Evolutionary conservation across 2,329 filamentous ascomycete genomes (phyloP), one percentile per base, ranked within the genome.

Genomic region (Arachnomyces sp.): DNA sequence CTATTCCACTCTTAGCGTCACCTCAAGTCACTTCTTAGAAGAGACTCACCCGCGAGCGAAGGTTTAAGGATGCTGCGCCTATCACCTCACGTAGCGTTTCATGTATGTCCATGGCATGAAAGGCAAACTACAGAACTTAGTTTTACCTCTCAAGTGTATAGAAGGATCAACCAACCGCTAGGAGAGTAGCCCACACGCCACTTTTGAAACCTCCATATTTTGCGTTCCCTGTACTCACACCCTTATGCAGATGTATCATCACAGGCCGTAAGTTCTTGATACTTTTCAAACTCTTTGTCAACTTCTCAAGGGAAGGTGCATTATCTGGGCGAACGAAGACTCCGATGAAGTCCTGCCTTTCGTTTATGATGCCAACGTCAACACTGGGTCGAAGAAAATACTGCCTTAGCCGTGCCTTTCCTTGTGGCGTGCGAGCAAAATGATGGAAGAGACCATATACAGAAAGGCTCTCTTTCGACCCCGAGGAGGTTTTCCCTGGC

Each of bases 361-460:
- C 76, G 2, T 71, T 66, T 48, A 98, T 92, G 4, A 81, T 53
- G 1, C 70, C 60, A 1, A 84, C 56, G 44, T 92, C 74, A 17
- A 81, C 68, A 20, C 79, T 85, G 15, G 92, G 92, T 0, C 84
- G 79, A 6, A 95, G 66, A 49, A 98, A 92, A 38, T 84, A 74
- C 51, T 85, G 81, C n/a, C 84, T 81, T 4, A 98, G 70, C 32
- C 75, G 72, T 17, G 67, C 56, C 50, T 79, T 86, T 0, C 92
- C 92, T 57, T 95, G 88, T 1, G 83, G 74, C 3, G 88, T 95
- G 40, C 74, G 74, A 17, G 83, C 79, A 20, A 92, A 67, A 40
- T 78, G 71, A 43, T 82, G 78, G 45, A 95, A 93, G 0, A 96
- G 66, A 0, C 85, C 89, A 58, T 84, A 94, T 0, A 94, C 66